Evolutionary conservation across 2,329 filamentous ascomycete genomes (phyloP).

Genomic region (Calonectria crousiana): DNA sequence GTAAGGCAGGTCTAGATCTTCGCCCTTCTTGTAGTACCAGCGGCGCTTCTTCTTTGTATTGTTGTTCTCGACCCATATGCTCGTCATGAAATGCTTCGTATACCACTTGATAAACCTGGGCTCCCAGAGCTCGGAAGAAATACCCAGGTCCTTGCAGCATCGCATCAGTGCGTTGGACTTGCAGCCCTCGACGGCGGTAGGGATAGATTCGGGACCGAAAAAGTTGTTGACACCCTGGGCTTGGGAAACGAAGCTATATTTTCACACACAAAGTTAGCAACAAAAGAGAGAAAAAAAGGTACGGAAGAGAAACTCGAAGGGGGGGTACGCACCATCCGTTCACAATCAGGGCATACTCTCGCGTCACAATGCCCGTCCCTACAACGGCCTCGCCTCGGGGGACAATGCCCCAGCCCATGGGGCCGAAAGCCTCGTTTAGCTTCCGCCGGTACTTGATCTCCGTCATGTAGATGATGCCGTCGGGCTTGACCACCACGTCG

Average conservation of each 20-base stretch:
- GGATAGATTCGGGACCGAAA: conserved; percentile 89
- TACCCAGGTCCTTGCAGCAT: conserved; percentile 97
- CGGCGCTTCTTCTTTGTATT: conserved; percentile 90
- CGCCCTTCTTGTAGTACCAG: conserved; percentile 82
- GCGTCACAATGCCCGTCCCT: conserved; percentile 82
- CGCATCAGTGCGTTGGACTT: conserved; percentile 98
- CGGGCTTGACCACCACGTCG: conserved; percentile 97
- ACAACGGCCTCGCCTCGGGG: conserved; percentile 88
- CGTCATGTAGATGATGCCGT: conserved; percentile 94
- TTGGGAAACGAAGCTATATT: conserved; percentile 83
- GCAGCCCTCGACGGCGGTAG: conserved; percentile 94
- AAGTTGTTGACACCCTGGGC: conserved; percentile 96
- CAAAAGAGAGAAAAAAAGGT: neutral
- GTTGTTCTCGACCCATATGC: conserved; percentile 89
- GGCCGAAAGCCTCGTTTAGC: conserved; percentile 90
- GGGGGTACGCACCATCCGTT: conserved; percentile 78
- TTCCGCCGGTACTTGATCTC: conserved; percentile 98
- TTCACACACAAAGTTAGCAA: neutral
- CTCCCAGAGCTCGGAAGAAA: conserved; percentile 97
- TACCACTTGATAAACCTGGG: conserved; percentile 89
- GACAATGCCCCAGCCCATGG: conserved; percentile 94
- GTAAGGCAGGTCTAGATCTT: conserved; percentile 75
- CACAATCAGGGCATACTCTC: conserved; percentile 92
- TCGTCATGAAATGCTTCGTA: conserved; percentile 81
- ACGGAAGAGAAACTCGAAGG: no score